These are phyloP conservation scores for Coix lacrymajobi DNA, from an alignment of 176 grass and related monocot genomes.

Conservation along the genomic window DNA sequence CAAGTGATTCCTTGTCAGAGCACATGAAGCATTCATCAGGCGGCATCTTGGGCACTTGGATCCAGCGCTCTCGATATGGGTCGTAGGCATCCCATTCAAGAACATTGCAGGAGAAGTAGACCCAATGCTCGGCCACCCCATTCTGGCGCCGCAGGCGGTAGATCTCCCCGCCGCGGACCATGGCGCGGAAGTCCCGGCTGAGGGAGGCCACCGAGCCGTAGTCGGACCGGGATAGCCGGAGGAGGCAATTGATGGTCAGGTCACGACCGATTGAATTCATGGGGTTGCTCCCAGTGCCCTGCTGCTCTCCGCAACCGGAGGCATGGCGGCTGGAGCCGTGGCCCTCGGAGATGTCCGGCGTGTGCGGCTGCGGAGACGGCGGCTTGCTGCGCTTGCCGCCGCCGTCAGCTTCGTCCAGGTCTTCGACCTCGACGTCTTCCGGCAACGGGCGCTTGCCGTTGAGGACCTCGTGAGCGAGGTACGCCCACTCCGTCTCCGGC, in stretches of 20 bases:
- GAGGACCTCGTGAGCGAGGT: conserved; percentile 36
- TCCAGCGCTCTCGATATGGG: conserved; percentile 72
- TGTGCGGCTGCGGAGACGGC: conserved; percentile 71
- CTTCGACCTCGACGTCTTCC: conserved; percentile 34
- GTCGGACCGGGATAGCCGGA: conserved; percentile 72
- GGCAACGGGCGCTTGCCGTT: conserved; percentile 50
- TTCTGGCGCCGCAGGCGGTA: conserved; percentile 61
- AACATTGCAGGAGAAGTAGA: conserved; percentile 95
- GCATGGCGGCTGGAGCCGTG: conserved; percentile 11
- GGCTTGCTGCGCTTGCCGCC: conserved; percentile 66
- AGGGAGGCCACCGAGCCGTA: conserved; percentile 76
- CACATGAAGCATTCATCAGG: conserved; percentile 84
- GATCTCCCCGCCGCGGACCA: conserved; percentile 73
- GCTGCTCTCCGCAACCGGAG: conserved; percentile 8
- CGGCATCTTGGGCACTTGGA: conserved; percentile 84
- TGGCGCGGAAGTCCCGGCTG: conserved; percentile 58
- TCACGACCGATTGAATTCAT: conserved; percentile 72
- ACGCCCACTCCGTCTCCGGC: conserved; percentile 50
- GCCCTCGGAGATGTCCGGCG: conserved; percentile 63
- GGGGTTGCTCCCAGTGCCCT: conserved; percentile 40
- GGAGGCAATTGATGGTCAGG: conserved; percentile 73
- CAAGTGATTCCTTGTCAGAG: conserved; percentile 92
- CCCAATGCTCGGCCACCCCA: conserved; percentile 76
- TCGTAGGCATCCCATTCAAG: conserved; percentile 90
- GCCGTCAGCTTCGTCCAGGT: conserved; percentile 29